Evolutionary conservation across 2,329 filamentous ascomycete species (phyloP).

Genomic region (Exophiala lecanii-corni): DNA sequence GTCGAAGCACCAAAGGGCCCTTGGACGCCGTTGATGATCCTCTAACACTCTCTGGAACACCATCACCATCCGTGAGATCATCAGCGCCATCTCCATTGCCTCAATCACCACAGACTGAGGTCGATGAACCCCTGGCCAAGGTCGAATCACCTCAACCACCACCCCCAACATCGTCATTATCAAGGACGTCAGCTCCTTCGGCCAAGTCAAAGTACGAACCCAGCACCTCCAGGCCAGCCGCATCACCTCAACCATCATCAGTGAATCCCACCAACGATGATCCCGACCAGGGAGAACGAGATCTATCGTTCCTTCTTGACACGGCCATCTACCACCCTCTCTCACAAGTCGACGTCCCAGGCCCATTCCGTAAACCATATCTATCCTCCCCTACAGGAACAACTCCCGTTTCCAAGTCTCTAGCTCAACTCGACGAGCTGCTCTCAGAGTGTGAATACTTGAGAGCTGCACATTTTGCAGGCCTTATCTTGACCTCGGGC

Average conservation of each 20-base stretch:
- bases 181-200: background rate
- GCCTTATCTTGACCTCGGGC: constrained; percentile 39
- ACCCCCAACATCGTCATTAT: background rate
- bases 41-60: constrained; percentile 30
- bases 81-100: background rate
- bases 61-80: constrained; percentile 7
- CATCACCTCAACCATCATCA: background rate
- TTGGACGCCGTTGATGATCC: constrained; percentile 69
- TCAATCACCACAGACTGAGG: constrained; percentile 3
- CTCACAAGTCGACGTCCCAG: constrained; percentile 56
- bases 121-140: background rate
- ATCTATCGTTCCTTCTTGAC: constrained; percentile 75
- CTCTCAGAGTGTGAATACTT: constrained; percentile 73
- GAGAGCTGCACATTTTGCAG: constrained; percentile 58
- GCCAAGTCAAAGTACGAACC: background rate
- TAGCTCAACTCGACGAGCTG: constrained; percentile 56
- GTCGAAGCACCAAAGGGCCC: constrained; percentile 71
- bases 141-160: background rate
- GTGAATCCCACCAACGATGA: background rate
- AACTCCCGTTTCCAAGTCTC: constrained; percentile 45
- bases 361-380: constrained; percentile 64
- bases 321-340: constrained; percentile 81
- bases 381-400: constrained; percentile 57
- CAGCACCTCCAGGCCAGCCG: background rate
- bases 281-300: constrained; percentile 47